Base-by-base conservation (phyloP, 176 grass and related monocot genomes). In the Thinopyrum elongatum region DNA sequence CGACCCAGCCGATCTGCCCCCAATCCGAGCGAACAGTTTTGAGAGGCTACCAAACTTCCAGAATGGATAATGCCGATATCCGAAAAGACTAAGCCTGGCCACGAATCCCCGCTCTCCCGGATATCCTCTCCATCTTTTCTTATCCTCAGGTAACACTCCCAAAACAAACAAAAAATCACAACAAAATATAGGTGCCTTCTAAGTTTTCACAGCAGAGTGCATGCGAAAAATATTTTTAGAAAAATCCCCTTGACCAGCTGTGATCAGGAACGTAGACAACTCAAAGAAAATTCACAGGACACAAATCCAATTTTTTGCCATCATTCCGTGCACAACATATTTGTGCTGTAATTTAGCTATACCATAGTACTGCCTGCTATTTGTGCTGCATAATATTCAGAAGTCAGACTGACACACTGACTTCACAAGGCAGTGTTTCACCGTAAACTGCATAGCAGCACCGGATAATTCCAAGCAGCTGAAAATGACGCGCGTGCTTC, bases 41-140 rank as follows among this genome's bases (percentile, higher is more conserved):
- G 85, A 82, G 84, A 88, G 93, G 93, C 82, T 31, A 55, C 69
- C 36, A 82, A 85, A 90, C 80, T 83, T 79, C 76, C 13, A 86
- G 34, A 62, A 72, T 60, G 82, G 93, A 95, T 95, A 95, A 86
- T 95, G 83, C 81, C 85, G 88, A 88, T 88, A 92, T 95, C 93
- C 81, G 28, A 83, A 85, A 81, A 82, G 91, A 77, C 88, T 62
- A 92, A 88, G 84, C 84, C 66, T 90, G 82, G 60, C 93, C 93
- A 95, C 93, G 79, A 95, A 90, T 74, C 78, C 65, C 77, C 19
- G 67, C 69, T 83, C 73, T 85, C 83, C 82, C 65, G 25, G 73
- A 95, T 95, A 82, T 80, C 87, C 90, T 80, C 87, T 90, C 44
- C 82, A 87, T 92, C 90, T 76, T 83, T 90, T 90, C 93, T 95